Evolutionary conservation across 305 asterid genomes (phyloP).

Genomic region (Fraxinus angustifolia): DNA sequence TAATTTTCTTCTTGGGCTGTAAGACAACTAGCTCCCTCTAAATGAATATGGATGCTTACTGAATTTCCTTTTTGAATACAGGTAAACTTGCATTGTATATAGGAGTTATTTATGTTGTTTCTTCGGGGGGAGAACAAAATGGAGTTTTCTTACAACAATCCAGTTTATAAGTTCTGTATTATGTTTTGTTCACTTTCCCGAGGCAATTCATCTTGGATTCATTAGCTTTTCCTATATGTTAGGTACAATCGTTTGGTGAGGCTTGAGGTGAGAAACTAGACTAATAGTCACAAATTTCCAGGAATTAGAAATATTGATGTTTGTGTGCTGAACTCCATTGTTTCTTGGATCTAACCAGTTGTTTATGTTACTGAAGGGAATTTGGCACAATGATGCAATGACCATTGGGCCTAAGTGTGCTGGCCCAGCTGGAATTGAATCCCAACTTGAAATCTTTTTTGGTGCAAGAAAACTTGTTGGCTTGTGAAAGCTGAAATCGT

Average conservation of each 20-base stretch:
- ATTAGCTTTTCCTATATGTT: background rate
- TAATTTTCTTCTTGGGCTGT: background rate
- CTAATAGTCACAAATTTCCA: background rate
- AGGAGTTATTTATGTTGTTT: background rate
- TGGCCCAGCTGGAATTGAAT: too few species aligned
- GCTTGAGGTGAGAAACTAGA: background rate
- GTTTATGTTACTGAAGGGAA: background rate
- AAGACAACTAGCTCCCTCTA: background rate
- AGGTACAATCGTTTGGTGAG: background rate
- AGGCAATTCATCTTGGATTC: background rate
- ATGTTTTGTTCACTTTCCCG: background rate
- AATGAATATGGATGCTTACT: background rate
- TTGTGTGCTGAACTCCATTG: background rate
- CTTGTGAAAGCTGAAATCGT: too few species aligned
- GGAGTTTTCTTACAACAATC: background rate
- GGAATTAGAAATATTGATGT: background rate
- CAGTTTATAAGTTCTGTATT: background rate
- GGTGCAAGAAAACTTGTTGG: too few species aligned
- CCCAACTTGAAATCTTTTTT: too few species aligned
- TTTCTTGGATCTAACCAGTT: background rate
- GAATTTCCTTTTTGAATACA: background rate
- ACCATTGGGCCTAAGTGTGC: too few species aligned
- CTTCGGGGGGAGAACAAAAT: background rate
- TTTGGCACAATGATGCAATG: too few species aligned
- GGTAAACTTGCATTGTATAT: background rate